Evolutionary conservation across 345 rosid genomes (phyloP).

Genomic region (Populus davidiana): DNA sequence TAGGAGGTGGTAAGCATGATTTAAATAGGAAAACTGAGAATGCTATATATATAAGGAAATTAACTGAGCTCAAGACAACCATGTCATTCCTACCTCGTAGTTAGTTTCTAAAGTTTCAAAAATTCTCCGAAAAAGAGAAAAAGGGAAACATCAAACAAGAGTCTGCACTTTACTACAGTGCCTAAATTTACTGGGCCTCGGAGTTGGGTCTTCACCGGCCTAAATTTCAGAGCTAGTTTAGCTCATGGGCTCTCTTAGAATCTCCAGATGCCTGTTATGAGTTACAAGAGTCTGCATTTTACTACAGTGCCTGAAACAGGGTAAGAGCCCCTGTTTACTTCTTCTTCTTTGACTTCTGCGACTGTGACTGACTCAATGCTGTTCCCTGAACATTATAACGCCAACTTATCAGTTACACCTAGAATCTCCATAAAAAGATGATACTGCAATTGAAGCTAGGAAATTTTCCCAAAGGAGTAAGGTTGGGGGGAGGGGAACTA

Average conservation of each 20-base stretch:
- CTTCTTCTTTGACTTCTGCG: constrained; percentile 79
- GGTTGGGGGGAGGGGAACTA: not conserved
- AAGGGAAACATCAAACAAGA: not conserved
- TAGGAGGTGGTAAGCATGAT: not conserved
- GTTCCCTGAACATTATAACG: constrained; percentile 54
- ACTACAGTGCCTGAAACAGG: constrained; percentile 10
- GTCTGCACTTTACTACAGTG: no score
- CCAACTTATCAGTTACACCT: not conserved
- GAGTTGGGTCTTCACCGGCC: constrained; percentile 25
- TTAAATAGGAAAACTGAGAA: not conserved
- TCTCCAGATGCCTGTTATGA: constrained; percentile 28
- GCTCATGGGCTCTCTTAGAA: constrained; percentile 14
- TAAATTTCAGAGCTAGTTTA: constrained; percentile 31
- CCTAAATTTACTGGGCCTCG: no score
- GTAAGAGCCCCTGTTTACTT: constrained; percentile 37
- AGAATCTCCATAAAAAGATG: no score
- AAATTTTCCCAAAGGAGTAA: no score
- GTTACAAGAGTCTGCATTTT: constrained; percentile 29
- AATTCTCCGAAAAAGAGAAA: constrained; percentile 21
- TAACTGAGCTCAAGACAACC: constrained; percentile 12
- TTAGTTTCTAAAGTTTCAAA: constrained; percentile 28
- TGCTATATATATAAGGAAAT: not conserved
- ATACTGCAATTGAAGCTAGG: not conserved
- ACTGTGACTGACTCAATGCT: constrained; percentile 45
- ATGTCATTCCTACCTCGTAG: constrained; percentile 24